phyloP scores from a whole-genome alignment of 768 basidiomycete species.

The Hericium erinaceus region DNA sequence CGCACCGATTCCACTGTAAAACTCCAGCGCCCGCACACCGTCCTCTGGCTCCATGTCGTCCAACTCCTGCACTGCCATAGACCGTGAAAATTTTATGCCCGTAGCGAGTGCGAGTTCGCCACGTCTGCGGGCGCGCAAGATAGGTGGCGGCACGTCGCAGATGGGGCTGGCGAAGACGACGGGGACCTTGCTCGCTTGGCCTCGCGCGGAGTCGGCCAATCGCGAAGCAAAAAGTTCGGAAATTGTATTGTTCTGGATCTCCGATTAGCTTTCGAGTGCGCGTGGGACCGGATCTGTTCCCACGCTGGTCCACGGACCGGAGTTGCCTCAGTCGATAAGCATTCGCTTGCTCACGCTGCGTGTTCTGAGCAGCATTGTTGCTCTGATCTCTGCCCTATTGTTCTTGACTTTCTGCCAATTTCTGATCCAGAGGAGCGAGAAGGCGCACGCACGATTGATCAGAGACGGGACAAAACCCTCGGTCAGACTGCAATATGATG shows the following conservation, averaged over 20 bases:
- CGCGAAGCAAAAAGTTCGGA: background rate
- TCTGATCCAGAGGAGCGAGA: too few species aligned
- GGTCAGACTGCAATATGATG: too few species aligned
- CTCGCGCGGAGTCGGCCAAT: background rate
- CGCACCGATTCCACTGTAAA: slow-evolving; percentile 75
- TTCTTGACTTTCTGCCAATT: too few species aligned
- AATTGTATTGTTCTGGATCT: background rate
- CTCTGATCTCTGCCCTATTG: too few species aligned
- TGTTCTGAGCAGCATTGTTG: too few species aligned
- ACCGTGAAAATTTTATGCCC: too few species aligned
- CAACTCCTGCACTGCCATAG: background rate
- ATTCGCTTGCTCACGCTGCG: background rate
- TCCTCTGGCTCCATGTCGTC: background rate
- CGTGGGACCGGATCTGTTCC: background rate
- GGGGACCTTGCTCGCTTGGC: background rate
- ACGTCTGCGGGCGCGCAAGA: background rate
- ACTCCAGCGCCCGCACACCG: slow-evolving; percentile 36
- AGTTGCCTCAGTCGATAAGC: background rate
- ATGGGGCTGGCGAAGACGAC: background rate
- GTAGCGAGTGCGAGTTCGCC: too few species aligned
- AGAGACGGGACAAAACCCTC: too few species aligned
- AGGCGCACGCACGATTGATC: too few species aligned
- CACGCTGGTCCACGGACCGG: background rate
- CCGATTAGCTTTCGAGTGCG: background rate
- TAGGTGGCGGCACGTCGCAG: background rate